Conservation (phyloP, 352 stramenopile genomes). For the Phytophthora pini region DNA sequence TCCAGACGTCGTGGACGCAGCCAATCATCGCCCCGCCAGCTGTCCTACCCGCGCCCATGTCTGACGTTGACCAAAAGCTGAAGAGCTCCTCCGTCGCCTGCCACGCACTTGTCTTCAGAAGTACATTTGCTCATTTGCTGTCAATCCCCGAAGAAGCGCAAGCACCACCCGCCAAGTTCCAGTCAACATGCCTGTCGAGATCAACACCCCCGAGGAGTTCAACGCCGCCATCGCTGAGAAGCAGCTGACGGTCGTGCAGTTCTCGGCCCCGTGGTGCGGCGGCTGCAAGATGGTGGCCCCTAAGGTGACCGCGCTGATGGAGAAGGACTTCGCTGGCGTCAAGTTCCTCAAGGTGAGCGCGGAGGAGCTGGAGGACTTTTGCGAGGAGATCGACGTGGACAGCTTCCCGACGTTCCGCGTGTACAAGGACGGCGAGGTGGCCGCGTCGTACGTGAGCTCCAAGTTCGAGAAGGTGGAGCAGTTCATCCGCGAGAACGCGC, state of each 20-base stretch:
- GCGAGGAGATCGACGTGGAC: constrained; percentile 79
- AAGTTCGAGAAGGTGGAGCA: constrained; percentile 85
- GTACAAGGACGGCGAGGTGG: constrained; percentile 74
- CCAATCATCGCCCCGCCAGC: constrained; percentile 11
- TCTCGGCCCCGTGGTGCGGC: constrained; percentile 81
- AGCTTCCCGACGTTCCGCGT: constrained; percentile 82
- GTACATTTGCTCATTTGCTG: constrained; percentile 23
- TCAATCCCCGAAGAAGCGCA: neutral
- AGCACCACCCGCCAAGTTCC: neutral
- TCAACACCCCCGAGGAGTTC: constrained; percentile 59
- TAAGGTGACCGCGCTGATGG: constrained; percentile 64
- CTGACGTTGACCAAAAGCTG: constrained; percentile 33
- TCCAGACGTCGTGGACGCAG: neutral
- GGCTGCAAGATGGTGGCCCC: constrained; percentile 78
- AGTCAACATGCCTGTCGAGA: constrained; percentile 42
- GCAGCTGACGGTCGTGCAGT: constrained; percentile 63
- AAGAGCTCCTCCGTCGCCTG: constrained; percentile 5
- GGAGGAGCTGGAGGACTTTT: constrained; percentile 79
- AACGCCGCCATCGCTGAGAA: constrained; percentile 50
- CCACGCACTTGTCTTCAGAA: constrained; percentile 28
- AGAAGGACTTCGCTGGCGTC: constrained; percentile 54
- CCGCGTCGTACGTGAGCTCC: constrained; percentile 75
- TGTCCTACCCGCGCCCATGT: constrained; percentile 37
- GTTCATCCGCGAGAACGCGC: constrained; percentile 63
- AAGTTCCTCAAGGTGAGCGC: constrained; percentile 78